Base-by-base conservation (phyloP, 2,329 filamentous ascomycete genomes). In the Trichoderma lentiforme region DNA sequence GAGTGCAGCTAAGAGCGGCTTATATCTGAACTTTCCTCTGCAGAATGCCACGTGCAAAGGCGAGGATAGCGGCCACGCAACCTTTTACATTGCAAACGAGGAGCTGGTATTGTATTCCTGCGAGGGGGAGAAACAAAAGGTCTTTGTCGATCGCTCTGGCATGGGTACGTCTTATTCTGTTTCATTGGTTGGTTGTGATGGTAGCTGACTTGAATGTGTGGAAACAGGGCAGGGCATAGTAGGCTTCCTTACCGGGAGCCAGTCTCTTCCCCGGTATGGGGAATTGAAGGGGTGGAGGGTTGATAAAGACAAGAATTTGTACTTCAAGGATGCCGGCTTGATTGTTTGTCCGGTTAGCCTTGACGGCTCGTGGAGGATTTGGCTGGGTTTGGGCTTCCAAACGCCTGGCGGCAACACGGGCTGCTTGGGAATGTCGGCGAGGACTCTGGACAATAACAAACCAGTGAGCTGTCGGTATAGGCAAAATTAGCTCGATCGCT, bases 101-200 rank as follows among this genome's bases (percentile, higher is more conserved):
- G 81, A 81, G 58, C 82, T 89, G 32, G 84, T 79, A 77, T 83
- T 91, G 36, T 88, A 83, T 74, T 75, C 82, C 39, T 74, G 76
- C 30, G 79, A 80, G 26, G 81, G 79, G 5, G 81, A 74, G 39
- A 79, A 80, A 3, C 88, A 90, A 81, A 79, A 85, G 75, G 72
- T 87, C 65, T 90, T 77, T 74, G 84, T 85, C 53, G 88, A 90
- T 78, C 84, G 85, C 58, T 88, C 86, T 60, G 88, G 87, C 76
- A 89, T 89, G 87, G 88, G 86, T 84, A 84, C 56, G 83, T 67
- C 7, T 65, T 4, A n/a, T 18, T 39, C 14, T 28, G 7, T 18
- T 24, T 21, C 1, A 18, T 39, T 18, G 24, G 8, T 2, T 43
- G 6, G 12, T 43, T 11, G 7, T 36, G 6, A 30, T 32, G n/a